Evolutionary conservation across 108 stramenopile species (phyloP), one percentile per base, ranked within the genome.

Genomic region (Cyclotella baltica): DNA sequence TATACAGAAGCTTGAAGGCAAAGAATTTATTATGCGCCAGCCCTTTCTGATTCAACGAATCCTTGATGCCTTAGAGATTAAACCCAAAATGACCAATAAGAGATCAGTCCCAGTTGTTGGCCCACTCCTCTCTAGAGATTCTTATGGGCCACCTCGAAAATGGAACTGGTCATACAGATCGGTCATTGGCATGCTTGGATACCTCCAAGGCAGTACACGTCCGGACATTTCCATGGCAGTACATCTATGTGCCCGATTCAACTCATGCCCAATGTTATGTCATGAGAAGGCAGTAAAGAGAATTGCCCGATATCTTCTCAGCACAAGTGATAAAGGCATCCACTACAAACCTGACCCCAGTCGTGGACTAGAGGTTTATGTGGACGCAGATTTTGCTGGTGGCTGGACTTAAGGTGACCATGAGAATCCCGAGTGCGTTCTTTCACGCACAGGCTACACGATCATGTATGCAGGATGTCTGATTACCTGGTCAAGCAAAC

Each of bases 31-130:
- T 13, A 10, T 89, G 6, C 37, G 76, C 1, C 88, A 89, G 62
- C 85, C 84, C 15, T 74, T 83, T 4, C 59, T 89, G 34, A 86
- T 87, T 19, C 67, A 87, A 48, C 72, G 80, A 27, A 67, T 80
- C 74, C 5, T 48, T 6, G 2, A 2, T 2, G 6, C 47, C 2
- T n/a, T 48, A n/a, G 6, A 6, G 18, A 48, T 48, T 48, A 6
- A 48, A 4, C 40, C 40, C 13, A 43, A 6, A 11, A 43, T 43
- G 40, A 43, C 40, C 40, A 43, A 43, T 43, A 43, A 43, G 13
- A 11, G 40, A 11, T 43, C 40, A 43, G 40, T 43, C 40, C 40
- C 40, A 11, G 40, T 43, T 13, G 13, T 43, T 13, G 6, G 40
- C 13, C 40, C 40, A 6, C 40, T 43, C 13, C 13, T 43, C 40